A percentile compares a stretch with the other conserved stretches of the same genome.
Conservation (phyloP, 2,329 filamentous ascomycete species). For the Arthrinium phaeospermum region DNA sequence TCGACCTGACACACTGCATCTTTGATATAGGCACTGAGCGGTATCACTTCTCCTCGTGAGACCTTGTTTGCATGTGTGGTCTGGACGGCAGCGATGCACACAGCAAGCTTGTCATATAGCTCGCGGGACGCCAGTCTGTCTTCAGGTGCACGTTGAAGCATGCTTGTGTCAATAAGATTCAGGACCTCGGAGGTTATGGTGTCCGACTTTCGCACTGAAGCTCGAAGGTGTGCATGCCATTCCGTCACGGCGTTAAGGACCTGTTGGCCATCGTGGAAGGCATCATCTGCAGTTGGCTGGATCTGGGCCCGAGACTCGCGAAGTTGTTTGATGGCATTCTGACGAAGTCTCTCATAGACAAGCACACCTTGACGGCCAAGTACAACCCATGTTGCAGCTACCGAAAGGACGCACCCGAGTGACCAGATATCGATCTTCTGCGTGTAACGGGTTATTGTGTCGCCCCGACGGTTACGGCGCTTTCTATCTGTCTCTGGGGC, state of each 20-base stretch:
- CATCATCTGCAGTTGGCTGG: constrained; percentile 23
- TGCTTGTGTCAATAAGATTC: constrained; percentile 33
- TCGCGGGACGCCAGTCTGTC: not conserved
- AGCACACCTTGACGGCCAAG: constrained; percentile 40
- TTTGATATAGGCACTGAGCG: not conserved
- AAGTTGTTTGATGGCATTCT: constrained; percentile 19
- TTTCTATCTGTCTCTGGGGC: constrained; percentile 20
- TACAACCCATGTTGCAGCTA: constrained; percentile 45
- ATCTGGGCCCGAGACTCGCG: not conserved
- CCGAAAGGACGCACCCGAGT: constrained; percentile 44
- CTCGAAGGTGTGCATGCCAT: constrained; percentile 34
- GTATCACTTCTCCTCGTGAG: not conserved
- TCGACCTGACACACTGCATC: not conserved
- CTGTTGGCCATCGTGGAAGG: constrained; percentile 33
- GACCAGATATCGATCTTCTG: constrained; percentile 44
- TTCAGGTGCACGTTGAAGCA: constrained; percentile 22
- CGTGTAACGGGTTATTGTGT: constrained; percentile 18
- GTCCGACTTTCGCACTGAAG: constrained; percentile 28
- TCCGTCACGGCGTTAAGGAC: constrained; percentile 29
- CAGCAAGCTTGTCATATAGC: not conserved
- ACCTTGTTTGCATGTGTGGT: not conserved
- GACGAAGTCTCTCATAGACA: constrained; percentile 32
- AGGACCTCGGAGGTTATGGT: constrained; percentile 29
- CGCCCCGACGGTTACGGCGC: not conserved
- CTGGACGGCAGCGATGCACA: constrained; percentile 14